Conservation (phyloP, 345 rosid species). For the Dimocarpus longan region DNA sequence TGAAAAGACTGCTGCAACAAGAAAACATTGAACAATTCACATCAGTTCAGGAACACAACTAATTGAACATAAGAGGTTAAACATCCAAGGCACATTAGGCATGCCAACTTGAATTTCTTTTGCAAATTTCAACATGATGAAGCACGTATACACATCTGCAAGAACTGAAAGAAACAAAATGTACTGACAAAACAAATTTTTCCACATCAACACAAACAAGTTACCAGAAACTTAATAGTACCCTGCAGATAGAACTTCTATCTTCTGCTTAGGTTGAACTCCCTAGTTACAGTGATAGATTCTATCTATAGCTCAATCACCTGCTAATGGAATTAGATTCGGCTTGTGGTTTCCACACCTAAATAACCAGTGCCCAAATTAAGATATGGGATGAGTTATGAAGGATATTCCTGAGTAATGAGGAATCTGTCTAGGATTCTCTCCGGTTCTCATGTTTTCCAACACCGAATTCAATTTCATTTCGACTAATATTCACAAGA, state of each 20-base stretch:
- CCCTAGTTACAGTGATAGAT: not conserved
- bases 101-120: not conserved
- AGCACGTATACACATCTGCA: not conserved
- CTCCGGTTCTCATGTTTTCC: not conserved
- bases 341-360: not conserved
- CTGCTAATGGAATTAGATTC: not conserved
- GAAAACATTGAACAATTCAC: not conserved
- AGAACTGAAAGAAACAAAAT: not conserved
- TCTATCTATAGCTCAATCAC: not conserved
- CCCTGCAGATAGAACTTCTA: not conserved
- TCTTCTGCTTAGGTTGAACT: not conserved
- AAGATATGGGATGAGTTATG: not conserved
- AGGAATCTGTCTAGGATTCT: not conserved
- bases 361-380: not conserved
- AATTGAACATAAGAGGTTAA: not conserved
- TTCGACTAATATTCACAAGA: not conserved
- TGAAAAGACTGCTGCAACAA: conserved; percentile 69
- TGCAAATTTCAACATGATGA: not conserved
- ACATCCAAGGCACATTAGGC: not conserved
- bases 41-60: not conserved
- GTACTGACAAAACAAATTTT: not conserved
- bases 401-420: not conserved
- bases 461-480: not conserved
- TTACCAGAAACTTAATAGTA: not conserved
- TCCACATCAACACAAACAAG: not conserved